Conservation (phyloP, 306 rosid genomes). For the Cucurbita pepo region DNA sequence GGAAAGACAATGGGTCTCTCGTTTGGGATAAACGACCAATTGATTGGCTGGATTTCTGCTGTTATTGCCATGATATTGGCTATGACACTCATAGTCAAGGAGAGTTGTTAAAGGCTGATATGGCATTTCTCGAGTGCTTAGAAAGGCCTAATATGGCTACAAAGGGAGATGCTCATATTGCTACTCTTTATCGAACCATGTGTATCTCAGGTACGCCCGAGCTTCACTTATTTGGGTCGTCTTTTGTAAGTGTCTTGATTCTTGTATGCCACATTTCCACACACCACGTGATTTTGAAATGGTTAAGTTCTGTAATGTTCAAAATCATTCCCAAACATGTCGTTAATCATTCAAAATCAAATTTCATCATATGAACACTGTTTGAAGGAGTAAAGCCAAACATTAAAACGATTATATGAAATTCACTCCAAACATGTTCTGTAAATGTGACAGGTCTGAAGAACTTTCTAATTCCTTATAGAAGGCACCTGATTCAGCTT, state of each 20-base stretch:
- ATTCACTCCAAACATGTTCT: too few relatives aligned
- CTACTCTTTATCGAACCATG: constrained; percentile 62
- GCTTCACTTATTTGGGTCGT: not conserved
- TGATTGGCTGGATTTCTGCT: constrained; percentile 94
- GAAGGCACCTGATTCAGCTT: constrained; percentile 43
- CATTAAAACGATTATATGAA: not conserved
- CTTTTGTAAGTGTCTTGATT: not conserved
- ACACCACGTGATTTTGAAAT: not conserved
- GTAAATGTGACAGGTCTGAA: constrained; percentile 38
- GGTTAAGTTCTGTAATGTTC: not conserved
- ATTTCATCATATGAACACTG: not conserved
- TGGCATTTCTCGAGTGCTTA: constrained; percentile 80
- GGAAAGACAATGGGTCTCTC: constrained; percentile 59
- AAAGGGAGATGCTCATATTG: constrained; percentile 56
- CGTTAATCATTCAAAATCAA: not conserved
- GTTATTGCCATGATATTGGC: constrained; percentile 96
- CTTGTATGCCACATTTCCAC: not conserved
- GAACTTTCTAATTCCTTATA: constrained; percentile 64
- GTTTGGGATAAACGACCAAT: constrained; percentile 87
- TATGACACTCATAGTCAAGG: constrained; percentile 83
- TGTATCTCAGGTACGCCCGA: constrained; percentile 54
- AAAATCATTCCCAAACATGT: not conserved
- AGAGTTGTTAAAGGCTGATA: constrained; percentile 61
- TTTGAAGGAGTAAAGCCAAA: not conserved
- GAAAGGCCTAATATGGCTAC: constrained; percentile 62